phyloP scores from a whole-genome alignment of 2,329 filamentous ascomycete species.

The Davidsoniella virescens region DNA sequence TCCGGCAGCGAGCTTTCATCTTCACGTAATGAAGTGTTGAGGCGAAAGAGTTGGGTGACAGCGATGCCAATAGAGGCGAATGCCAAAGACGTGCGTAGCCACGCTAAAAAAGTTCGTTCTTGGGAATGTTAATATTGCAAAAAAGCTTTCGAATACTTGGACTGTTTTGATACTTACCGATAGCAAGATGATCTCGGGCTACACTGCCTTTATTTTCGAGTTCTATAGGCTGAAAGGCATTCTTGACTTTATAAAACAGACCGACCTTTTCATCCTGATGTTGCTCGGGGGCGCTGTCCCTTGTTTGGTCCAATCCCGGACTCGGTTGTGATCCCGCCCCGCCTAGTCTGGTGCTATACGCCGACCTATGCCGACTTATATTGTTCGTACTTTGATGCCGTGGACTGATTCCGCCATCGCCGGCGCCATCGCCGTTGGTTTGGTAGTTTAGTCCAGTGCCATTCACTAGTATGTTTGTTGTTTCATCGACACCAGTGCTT shows the following conservation, averaged over 20 bases:
- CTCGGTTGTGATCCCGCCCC: neutral
- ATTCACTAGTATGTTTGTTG: conserved; percentile 9
- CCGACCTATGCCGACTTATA: neutral
- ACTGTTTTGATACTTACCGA: conserved; percentile 34
- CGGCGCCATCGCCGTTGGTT: neutral
- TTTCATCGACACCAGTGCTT: conserved; percentile 9
- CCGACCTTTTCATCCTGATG: neutral
- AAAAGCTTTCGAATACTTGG: neutral
- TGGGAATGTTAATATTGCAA: neutral
- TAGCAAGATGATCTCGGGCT: conserved; percentile 63
- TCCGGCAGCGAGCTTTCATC: conserved; percentile 17
- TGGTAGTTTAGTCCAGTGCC: conserved; percentile 10
- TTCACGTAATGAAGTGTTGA: conserved; percentile 48
- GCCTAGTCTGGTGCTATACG: neutral
- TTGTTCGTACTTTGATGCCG: neutral
- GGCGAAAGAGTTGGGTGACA: conserved; percentile 68
- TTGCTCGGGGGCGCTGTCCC: neutral
- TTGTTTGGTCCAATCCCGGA: neutral
- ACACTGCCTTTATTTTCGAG: conserved; percentile 77
- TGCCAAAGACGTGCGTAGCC: conserved; percentile 65
- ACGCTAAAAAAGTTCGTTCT: conserved; percentile 77
- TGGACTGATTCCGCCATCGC: neutral
- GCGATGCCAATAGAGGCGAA: conserved; percentile 74
- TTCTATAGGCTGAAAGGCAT: conserved; percentile 44
- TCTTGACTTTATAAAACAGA: conserved; percentile 1